phyloP scores from a whole-genome alignment of 345 rosid species.

The Citrus hindsii region DNA sequence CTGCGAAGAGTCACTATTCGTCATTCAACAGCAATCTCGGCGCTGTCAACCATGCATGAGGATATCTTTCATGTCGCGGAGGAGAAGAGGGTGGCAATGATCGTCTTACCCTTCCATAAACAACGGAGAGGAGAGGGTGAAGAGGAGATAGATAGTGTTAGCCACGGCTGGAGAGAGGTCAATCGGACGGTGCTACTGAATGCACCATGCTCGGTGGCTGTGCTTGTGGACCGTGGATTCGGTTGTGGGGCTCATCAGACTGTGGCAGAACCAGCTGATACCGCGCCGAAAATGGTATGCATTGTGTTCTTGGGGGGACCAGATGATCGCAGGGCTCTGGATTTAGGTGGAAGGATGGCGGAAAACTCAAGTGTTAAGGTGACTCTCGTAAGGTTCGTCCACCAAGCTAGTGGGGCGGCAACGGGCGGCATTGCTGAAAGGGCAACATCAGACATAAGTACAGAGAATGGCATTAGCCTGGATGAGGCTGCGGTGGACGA shows the following conservation, averaged over 20 bases:
- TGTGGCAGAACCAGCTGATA: background rate
- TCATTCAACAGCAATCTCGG: slow-evolving; percentile 27
- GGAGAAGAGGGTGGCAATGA: slow-evolving; percentile 29
- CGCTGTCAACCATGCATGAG: slow-evolving; percentile 37
- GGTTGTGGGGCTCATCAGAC: background rate
- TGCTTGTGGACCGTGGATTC: slow-evolving; percentile 35
- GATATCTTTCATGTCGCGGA: slow-evolving; percentile 38
- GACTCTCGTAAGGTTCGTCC: background rate
- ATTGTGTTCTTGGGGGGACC: slow-evolving; percentile 29
- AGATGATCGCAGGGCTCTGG: slow-evolving; percentile 31
- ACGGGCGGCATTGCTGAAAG: background rate
- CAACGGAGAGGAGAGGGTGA: slow-evolving; percentile 21
- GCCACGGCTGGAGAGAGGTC: slow-evolving; percentile 28
- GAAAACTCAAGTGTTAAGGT: slow-evolving; percentile 8
- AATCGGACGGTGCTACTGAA: slow-evolving; percentile 27
- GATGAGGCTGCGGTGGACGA: slow-evolving; percentile 9
- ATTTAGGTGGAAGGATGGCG: slow-evolving; percentile 23
- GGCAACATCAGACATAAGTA: background rate
- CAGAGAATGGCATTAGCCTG: background rate
- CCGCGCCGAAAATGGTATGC: slow-evolving; percentile 2
- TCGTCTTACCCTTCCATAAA: slow-evolving; percentile 36
- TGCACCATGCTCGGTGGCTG: slow-evolving; percentile 38
- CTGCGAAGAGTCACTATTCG: slow-evolving; percentile 12
- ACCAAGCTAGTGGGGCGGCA: background rate
- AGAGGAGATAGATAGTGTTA: slow-evolving; percentile 9